Conservation (phyloP, 257 asterid species). For the Solanum pinnatisectum region DNA sequence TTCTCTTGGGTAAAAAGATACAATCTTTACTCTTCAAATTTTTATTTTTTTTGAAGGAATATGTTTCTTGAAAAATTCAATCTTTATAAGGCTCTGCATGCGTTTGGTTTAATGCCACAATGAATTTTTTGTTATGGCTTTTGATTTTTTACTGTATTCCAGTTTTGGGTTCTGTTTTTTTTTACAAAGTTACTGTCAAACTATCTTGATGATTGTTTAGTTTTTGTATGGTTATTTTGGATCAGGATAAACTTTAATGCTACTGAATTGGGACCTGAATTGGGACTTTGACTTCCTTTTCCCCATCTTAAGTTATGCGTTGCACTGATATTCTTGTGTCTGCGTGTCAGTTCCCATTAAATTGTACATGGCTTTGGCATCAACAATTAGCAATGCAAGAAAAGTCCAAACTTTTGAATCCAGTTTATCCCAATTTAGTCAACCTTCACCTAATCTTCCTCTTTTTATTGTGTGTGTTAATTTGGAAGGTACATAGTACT, state of each 20-base stretch:
- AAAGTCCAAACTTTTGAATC: neutral
- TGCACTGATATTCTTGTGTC: neutral
- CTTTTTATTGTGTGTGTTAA: neutral
- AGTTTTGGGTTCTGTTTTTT: neutral
- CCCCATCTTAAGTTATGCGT: neutral
- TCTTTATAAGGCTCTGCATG: neutral
- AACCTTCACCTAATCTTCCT: neutral
- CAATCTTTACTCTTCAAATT: neutral
- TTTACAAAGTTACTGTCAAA: neutral
- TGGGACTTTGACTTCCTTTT: neutral
- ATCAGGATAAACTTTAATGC: neutral
- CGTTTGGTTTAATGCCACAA: neutral
- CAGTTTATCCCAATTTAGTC: neutral
- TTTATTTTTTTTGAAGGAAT: neutral
- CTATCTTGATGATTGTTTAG: neutral
- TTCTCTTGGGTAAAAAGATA: constrained; percentile 31
- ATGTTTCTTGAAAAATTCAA: neutral
- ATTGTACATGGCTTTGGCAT: neutral
- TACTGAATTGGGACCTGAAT: neutral
- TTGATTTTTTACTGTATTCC: neutral
- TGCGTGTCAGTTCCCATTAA: neutral
- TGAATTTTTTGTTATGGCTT: neutral
- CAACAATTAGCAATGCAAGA: neutral
- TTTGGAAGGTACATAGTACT: neutral
- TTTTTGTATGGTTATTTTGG: neutral